Base-by-base conservation (phyloP, 2,329 filamentous ascomycete genomes). In the Decorospora gaudefroyi region DNA sequence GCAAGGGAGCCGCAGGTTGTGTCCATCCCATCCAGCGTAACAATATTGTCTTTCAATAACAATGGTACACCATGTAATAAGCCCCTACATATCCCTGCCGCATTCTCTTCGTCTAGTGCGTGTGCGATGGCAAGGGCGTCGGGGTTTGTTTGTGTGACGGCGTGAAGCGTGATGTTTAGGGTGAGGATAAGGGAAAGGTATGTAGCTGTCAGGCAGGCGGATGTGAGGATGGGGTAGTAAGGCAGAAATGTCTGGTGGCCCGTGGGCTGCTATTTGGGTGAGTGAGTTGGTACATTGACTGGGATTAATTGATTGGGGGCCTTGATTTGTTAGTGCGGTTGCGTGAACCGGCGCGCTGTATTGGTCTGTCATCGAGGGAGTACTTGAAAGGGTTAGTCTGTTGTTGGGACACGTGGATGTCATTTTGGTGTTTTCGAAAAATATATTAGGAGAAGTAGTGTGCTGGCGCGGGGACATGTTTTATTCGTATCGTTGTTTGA, bases 21-120 rank as follows among this genome's bases (percentile, higher is more conserved):
- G 10, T 44, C 39, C 30, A 38, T 52, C 8, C 11, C 12, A 11
- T 56, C 55, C 9, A 53, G 34, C 1, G 82, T 85, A 38, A 74
- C 74, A 59, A 81, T 76, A 61, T 84, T 85, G 66, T 85, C 83
- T 65, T 86, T 85, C 4, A 85, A 65, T 4, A 86, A 59, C 6
- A 83, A 65, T 1, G 82, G 82, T 11, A 86, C 73, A 59, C 82
- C 82, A 61, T 84, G 80, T 2, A 86, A 68, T 0, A 71, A 53
- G 2, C 74, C 75, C 0, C 72, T 74, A 15, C 64, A 62, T 52
- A 79, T 77, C 8, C 73, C 72, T 2, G 67, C 51, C 1, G 70
- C 62, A 6, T 79, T 59, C 15, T 60, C 56, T 2, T 38, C 35
- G 56, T 84, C 81, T 8, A 80, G 63, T 1, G 64, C 53, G 37